Evolutionary conservation across 331 rosid species (phyloP).

Genomic region (Saraca asoca): DNA sequence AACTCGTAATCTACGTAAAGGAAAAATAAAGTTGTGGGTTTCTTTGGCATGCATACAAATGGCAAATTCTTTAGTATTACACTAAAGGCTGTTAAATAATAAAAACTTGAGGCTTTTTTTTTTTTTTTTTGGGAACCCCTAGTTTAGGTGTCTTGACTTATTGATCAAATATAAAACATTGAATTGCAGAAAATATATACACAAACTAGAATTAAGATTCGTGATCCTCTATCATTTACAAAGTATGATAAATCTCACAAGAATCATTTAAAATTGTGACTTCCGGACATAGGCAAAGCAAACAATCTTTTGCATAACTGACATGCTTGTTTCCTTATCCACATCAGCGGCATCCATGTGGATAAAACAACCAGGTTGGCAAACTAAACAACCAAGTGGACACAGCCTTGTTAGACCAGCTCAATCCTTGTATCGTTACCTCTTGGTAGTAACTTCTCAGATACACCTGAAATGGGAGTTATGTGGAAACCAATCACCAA

Average conservation of each 20-base stretch:
- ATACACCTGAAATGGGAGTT: slow-evolving; percentile 32
- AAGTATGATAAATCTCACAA: slow-evolving; percentile 7
- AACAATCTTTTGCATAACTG: slow-evolving; percentile 11
- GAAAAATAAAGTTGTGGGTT: too few relatives aligned
- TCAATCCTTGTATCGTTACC: slow-evolving; percentile 18
- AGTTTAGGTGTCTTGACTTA: background rate
- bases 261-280: slow-evolving; percentile 31
- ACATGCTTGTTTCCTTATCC: slow-evolving; percentile 6
- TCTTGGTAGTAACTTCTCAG: slow-evolving; percentile 10
- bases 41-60: background rate
- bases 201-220: slow-evolving; percentile 36
- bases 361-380: too few relatives aligned
- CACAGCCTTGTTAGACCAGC: slow-evolving; percentile 8
- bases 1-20: too few relatives aligned
- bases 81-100: background rate
- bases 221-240: slow-evolving; percentile 45
- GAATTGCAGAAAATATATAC: slow-evolving; percentile 29
- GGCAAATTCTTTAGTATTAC: background rate
- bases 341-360: too few relatives aligned
- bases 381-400: background rate
- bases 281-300: background rate
- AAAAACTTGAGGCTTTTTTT: too few relatives aligned
- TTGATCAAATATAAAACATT: too few relatives aligned
- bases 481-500: background rate
- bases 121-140: background rate